Base-by-base conservation (phyloP, 192 early-diverging fungal species). In the Backusella circina region DNA sequence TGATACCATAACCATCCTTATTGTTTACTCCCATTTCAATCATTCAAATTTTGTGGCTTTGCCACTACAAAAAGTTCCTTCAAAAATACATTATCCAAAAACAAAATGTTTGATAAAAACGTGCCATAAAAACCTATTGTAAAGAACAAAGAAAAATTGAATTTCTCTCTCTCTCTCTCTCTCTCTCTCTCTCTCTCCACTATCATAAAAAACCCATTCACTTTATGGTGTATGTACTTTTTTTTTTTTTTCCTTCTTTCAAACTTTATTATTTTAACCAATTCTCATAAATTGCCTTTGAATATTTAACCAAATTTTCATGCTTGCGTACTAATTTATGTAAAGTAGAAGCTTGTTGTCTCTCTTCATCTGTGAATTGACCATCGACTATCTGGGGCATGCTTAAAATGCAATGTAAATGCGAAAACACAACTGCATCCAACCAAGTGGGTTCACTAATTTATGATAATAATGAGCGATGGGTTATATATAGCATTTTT, bases 391-490 rank as follows among this genome's bases (percentile, higher is more conserved):
- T 72, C 9, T 71, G 65, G 50, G 83, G 78, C 16, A 81, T 32
- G 23, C 77, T 77, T 15, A 91, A 74, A 31, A 90, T 86, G 61
- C 81, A 73, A 47, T 91, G 87, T 12, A 89, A 76, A 74, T 91
- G 88, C 8, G 88, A 83, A 84, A 91, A 91, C 1, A 88, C 69
- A 10, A 83, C 76, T 12, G 90, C 90, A 75, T 91, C 90, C 1
- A 86, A 67, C 10, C 75, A 73, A 13, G 84, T 86, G 2, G 88
- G 88, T 35, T 80, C 75, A 21, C 80, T 85, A 18, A n/a, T 54
- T 32, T 30, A 23, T 57, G 1, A 65, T 67, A 57, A 61, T 57
- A 32, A 9, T 21, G 31, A 72, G 39, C 41, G 1, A 33, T 31
- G 57, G 21, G 5, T 4, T 61, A 28, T 23, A 12, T 28, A 57